Conservation (phyloP, 2,329 filamentous ascomycete species). For the Cordyceps tenuipes region DNA sequence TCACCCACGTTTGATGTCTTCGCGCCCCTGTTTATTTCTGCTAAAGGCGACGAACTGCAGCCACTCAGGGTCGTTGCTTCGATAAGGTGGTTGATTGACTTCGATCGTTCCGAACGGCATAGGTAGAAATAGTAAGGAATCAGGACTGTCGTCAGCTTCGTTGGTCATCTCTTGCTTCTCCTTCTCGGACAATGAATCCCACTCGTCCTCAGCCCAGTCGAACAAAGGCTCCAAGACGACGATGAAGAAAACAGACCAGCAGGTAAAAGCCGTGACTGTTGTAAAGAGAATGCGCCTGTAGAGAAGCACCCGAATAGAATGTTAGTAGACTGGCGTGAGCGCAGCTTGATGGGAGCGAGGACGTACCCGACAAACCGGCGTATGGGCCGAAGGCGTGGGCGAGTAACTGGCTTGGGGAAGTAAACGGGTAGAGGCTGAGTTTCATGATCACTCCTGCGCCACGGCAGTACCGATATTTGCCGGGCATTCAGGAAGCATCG, state of each 20-base stretch:
- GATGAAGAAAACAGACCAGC: constrained; percentile 35
- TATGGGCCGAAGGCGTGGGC: constrained; percentile 15
- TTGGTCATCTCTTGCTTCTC: constrained; percentile 34
- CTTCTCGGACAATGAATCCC: constrained; percentile 33
- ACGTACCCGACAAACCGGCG: constrained; percentile 23
- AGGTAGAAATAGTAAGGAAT: constrained; percentile 48
- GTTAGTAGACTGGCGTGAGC: constrained; percentile 1
- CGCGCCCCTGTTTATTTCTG: constrained; percentile 39
- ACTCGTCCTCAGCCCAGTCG: constrained; percentile 33
- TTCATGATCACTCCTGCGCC: constrained; percentile 18
- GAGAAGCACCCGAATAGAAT: neutral
- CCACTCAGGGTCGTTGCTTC: constrained; percentile 55
- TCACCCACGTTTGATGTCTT: constrained; percentile 39
- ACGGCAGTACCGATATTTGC: constrained; percentile 27
- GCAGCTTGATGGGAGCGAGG: neutral
- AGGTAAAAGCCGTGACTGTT: constrained; percentile 26
- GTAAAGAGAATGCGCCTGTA: constrained; percentile 22
- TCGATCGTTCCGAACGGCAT: constrained; percentile 50
- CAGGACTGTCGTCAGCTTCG: constrained; percentile 34
- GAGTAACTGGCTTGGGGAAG: constrained; percentile 19
- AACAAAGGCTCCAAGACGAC: constrained; percentile 39
- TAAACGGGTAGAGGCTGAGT: constrained; percentile 24
- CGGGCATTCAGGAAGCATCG: constrained; percentile 17
- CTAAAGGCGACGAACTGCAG: constrained; percentile 50
- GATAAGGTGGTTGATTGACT: constrained; percentile 42